These are phyloP conservation scores for Kandelia obovata DNA, from an alignment of 345 rosid genomes.

Conservation along the genomic window DNA sequence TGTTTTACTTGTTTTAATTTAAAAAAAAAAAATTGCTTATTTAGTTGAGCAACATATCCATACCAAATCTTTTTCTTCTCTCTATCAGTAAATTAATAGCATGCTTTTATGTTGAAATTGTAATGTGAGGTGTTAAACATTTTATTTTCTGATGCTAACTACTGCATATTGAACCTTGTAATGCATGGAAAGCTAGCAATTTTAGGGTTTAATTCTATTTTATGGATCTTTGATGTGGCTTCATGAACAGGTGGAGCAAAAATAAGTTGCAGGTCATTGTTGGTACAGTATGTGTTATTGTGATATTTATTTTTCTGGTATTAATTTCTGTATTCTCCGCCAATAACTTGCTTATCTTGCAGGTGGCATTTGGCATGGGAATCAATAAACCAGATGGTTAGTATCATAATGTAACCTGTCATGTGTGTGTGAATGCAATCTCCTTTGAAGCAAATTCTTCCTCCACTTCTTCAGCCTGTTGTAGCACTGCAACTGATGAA, in stretches of 20 bases:
- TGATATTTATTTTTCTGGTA: slow-evolving; percentile 12
- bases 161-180: not conserved
- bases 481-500: not conserved
- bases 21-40: too few relatives aligned
- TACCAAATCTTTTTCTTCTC: too few relatives aligned
- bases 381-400: slow-evolving; percentile 99
- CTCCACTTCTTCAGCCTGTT: not conserved
- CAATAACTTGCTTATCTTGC: slow-evolving; percentile 22
- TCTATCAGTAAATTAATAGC: too few relatives aligned
- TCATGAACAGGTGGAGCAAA: slow-evolving; percentile 79
- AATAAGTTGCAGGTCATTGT: slow-evolving; percentile 92
- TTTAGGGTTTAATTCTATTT: not conserved
- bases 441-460: not conserved
- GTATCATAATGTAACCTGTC: slow-evolving; percentile 21
- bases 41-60: too few relatives aligned
- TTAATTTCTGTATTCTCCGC: slow-evolving; percentile 12
- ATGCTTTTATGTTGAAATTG: too few relatives aligned
- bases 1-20: too few relatives aligned
- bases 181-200: not conserved
- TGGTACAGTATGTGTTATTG: slow-evolving; percentile 71
- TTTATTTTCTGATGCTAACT: not conserved
- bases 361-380: slow-evolving; percentile 99
- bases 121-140: too few relatives aligned
- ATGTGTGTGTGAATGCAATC: not conserved
- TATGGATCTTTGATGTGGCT: slow-evolving; percentile 6